Base-by-base conservation (phyloP, 345 rosid species). In the Brassica cretica region DNA sequence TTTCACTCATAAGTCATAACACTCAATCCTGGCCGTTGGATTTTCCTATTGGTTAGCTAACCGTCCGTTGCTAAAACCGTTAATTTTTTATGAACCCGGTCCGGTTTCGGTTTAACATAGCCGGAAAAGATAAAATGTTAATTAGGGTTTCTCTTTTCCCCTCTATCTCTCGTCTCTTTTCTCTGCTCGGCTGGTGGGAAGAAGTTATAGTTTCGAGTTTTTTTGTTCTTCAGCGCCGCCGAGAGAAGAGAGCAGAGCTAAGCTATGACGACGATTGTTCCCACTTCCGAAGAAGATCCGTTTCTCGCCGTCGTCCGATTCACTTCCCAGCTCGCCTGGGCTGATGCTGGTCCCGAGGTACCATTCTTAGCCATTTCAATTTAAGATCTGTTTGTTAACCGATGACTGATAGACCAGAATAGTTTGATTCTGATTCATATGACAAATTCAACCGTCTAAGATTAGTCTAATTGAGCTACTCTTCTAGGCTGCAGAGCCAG, bases 271-370 rank as follows among this genome's bases (percentile, higher is more conserved):
- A 93, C 97, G 56, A 82, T 96, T 37, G 95, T 93, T 32, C 99
- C 96, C 1, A 93, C 93, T 60, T 90, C 99, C 70, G 99, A 96
- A 80, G 99, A 96, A 71, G 95, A 91, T 73, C 95, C 97, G 3
- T 86, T 88, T 6, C 92, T 96, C 81, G 74, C 96, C 39, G 97
- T 93, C 68, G 99, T 93, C 56, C 98, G 89, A 72, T 93, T 88
- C 87, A 89, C 97, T 64, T 89, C 97, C 51, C 95, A 93, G 73
- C 91, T 96, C 58, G 85, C 98, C 64, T 96, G 98, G 98, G 94
- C 95, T 18, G 98, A 93, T 77, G 97, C 99, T 70, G 97, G 99
- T 79, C 90, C 97, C 46, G 99, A 91, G 97, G 98, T 91, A 76
- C 51, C n/a, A 51, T 15, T 15, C 6, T 51, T 6, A n/a, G 19